phyloP scores from a whole-genome alignment of 139 green algal genomes.

The Coccomyxa sp. region DNA sequence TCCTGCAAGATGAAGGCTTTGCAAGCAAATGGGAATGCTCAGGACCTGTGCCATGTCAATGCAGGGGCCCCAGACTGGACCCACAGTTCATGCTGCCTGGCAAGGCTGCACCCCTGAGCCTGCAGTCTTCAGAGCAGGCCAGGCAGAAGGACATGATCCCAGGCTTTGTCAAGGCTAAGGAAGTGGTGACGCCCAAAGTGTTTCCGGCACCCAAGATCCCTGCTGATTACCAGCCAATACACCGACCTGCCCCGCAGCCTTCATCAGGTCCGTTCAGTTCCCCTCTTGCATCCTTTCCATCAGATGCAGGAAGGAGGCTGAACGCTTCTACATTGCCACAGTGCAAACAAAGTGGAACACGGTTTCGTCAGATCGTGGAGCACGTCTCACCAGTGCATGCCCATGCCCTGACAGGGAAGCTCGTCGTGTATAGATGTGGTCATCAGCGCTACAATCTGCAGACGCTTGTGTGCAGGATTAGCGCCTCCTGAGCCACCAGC shows the following conservation, averaged over 20 bases:
- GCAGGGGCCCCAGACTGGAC: not conserved
- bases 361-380: too few species aligned
- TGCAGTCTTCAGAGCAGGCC: slow-evolving; percentile 13
- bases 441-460: too few species aligned
- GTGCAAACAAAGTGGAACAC: too few species aligned
- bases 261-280: too few species aligned
- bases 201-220: slow-evolving; percentile 33
- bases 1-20: not conserved
- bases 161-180: slow-evolving; percentile 31
- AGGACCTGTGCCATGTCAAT: not conserved
- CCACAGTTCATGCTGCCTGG: slow-evolving; percentile 9
- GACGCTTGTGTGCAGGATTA: too few species aligned
- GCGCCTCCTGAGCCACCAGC: slow-evolving; percentile 17
- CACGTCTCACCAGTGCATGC: too few species aligned
- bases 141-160: slow-evolving; percentile 25
- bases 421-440: too few species aligned
- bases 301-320: too few species aligned
- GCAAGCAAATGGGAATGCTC: too few species aligned
- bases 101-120: slow-evolving; percentile 5
- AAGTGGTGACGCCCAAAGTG: not conserved
- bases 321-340: too few species aligned
- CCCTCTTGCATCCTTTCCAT: too few species aligned
- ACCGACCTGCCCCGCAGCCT: slow-evolving; percentile 1
- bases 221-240: slow-evolving; percentile 21
- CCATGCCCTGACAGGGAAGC: too few species aligned